Percentiles rank a stretch among this genome's conserved stretches.
Evolutionary conservation across 495 filamentous ascomycete genomes (phyloP).

Genomic region (Physcia stellaris): DNA sequence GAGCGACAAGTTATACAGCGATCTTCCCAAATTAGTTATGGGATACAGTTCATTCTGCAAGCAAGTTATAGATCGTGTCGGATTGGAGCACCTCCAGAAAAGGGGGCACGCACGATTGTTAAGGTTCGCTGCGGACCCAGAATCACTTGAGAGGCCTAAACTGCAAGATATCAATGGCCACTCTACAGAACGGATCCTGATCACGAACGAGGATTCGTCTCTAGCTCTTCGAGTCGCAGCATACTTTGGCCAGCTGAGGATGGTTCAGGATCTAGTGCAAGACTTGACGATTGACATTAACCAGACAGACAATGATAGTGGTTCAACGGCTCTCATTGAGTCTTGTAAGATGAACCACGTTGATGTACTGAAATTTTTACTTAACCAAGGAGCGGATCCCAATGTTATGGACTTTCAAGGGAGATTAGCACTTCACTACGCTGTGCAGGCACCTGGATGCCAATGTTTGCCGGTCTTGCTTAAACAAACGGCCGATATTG

Average conservation of each 20-base stretch:
- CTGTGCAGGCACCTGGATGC: constrained; percentile 1
- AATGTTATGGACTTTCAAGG: constrained; percentile 6
- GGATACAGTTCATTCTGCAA: not conserved
- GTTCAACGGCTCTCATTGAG: not conserved
- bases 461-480: not conserved
- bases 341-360: not conserved
- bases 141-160: not conserved
- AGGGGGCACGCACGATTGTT: not conserved
- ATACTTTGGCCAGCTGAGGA: not conserved
- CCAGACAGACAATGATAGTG: not conserved
- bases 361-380: constrained; percentile 4
- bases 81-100: not conserved
- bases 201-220: not conserved
- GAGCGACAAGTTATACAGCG: not conserved
- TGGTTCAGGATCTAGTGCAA: not conserved
- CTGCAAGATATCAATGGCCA: not conserved
- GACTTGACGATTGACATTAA: not conserved
- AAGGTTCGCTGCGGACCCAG: not conserved
- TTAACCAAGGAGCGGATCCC: constrained; percentile 7
- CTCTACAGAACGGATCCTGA: not conserved
- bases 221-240: not conserved
- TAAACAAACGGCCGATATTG: not conserved
- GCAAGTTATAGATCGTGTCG: not conserved
- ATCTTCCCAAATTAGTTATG: not conserved
- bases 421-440: constrained; percentile 5